Evolutionary conservation across 257 asterid genomes (phyloP), one percentile per base, ranked within the genome.

Genomic region (Forsythia viridissima): DNA sequence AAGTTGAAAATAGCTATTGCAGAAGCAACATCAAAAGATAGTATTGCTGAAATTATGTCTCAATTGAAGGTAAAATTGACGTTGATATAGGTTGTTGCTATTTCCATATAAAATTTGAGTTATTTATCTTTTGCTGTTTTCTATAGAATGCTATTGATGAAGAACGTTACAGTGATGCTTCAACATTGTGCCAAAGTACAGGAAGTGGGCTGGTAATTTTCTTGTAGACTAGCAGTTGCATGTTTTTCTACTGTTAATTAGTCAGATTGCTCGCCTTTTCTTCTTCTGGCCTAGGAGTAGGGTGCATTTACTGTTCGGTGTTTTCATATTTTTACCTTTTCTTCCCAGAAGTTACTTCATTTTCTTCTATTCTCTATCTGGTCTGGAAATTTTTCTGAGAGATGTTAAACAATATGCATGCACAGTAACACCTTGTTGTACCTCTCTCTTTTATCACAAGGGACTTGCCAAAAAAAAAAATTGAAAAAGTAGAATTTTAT

Each of bases 111-210:
- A 72, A 34, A 46, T 71, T 83, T 61, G 34, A 44, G 59, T 30
- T 82, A 36, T 24, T 82, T 37, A 76, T 65, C 13, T 73, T 71
- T 77, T 72, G 24, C 21, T 86, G 34, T 80, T 73, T 43, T 61
- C 38, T 72, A 52, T 71, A 95, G 99, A 80, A 71, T 80, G 97
- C 99, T 48, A 85, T 93, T 70, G 91, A 83, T 41, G 92, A 89
- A 80, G 98, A 95, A 84, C 97, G 97, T 36, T 95, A 95, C 76
- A 94, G 82, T 72, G 99, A 95, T 86, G 99, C 99, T 84, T 93
- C 99, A 79, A 90, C 85, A 85, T 87, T 93, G 85, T 91, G 92
- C 87, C 89, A 72, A 76, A 88, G 73, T 82, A 90, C 98, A 7
- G 97, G 96, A 88, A 93, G 98, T 87, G 98, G 98, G 36, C 91